phyloP scores from a whole-genome alignment of 2,329 filamentous ascomycete species.

The Cytospora paraplurivora region DNA sequence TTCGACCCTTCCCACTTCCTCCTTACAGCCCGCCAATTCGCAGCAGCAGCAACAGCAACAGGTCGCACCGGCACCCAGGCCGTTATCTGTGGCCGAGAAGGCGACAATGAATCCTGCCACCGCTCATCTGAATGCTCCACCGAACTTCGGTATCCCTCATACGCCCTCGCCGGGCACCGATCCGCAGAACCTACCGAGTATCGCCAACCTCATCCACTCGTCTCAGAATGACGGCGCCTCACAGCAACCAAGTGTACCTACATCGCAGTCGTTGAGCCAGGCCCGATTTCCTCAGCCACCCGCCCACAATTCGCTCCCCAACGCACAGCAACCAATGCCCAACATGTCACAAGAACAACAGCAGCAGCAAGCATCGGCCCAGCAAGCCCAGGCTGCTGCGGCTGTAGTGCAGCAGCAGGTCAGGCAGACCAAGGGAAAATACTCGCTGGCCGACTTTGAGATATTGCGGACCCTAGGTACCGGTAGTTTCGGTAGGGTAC shows the following conservation, averaged over 20 bases:
- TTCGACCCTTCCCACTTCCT: conserved; percentile 42
- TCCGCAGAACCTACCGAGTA: conserved; percentile 70
- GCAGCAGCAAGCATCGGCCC: conserved; percentile 34
- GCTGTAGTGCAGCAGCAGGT: conserved; percentile 37
- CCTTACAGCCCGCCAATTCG: conserved; percentile 33
- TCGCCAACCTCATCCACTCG: conserved; percentile 79
- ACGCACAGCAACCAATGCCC: conserved; percentile 34
- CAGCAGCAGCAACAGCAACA: conserved; percentile 35
- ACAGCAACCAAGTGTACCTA: conserved; percentile 30
- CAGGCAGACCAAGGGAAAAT: conserved; percentile 93
- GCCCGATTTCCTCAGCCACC: conserved; percentile 32
- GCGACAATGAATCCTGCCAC: conserved; percentile 38
- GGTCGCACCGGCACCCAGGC: conserved; percentile 40
- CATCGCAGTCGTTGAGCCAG: conserved; percentile 22
- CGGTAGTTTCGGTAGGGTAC: conserved; percentile 94
- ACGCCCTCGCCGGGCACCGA: conserved; percentile 48
- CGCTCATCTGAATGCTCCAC: conserved; percentile 25
- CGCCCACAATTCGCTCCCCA: conserved; percentile 33
- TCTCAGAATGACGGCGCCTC: conserved; percentile 51
- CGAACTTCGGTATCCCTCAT: conserved; percentile 34
- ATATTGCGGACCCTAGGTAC: conserved; percentile 92
- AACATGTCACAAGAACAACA: conserved; percentile 43
- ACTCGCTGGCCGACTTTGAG: conserved; percentile 86
- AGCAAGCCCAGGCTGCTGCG: conserved; percentile 33
- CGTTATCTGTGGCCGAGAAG: conserved; percentile 32